These are phyloP conservation scores for Boletus coccyginus DNA, from an alignment of 768 basidiomycete species.

Conservation along the genomic window DNA sequence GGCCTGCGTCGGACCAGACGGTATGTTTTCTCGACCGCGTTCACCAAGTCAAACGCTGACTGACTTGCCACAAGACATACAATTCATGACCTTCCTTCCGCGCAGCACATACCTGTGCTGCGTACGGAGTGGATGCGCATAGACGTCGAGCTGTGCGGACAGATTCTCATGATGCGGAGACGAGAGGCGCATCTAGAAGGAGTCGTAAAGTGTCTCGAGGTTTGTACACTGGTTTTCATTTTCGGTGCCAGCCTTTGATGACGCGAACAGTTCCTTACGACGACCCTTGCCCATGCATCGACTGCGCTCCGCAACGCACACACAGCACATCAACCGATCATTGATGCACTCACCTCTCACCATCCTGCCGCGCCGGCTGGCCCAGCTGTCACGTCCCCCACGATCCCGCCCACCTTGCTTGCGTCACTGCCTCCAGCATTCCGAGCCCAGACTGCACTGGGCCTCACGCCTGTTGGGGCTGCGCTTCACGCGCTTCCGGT, in stretches of 20 bases:
- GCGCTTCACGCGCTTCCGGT: slow-evolving; percentile 35
- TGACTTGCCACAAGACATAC: slow-evolving; percentile 49
- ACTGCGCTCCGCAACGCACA: slow-evolving; percentile 57
- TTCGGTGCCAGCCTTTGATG: slow-evolving; percentile 7
- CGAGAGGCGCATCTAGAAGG: slow-evolving; percentile 67
- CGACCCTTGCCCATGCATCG: slow-evolving; percentile 53
- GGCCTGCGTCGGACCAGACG: slow-evolving; percentile 28
- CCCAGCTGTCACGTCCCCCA: neutral
- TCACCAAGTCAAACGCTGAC: neutral
- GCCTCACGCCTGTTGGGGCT: slow-evolving; percentile 26
- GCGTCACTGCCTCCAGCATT: neutral
- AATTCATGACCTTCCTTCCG: slow-evolving; percentile 59
- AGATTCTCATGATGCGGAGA: slow-evolving; percentile 65
- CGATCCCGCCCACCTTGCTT: neutral
- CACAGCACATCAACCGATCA: slow-evolving; percentile 45
- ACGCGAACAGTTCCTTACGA: slow-evolving; percentile 44
- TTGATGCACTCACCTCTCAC: slow-evolving; percentile 42
- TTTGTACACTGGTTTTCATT: slow-evolving; percentile 22
- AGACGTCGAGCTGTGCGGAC: slow-evolving; percentile 77
- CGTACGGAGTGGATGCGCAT: slow-evolving; percentile 66
- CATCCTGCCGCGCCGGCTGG: neutral
- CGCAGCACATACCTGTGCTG: slow-evolving; percentile 47
- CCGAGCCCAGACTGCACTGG: slow-evolving; percentile 1
- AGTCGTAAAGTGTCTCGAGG: slow-evolving; percentile 58
- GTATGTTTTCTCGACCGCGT: slow-evolving; percentile 5